These are phyloP conservation scores for Nicotiana tomentosiformis DNA, from an alignment of 257 asterid species.

Conservation along the genomic window DNA sequence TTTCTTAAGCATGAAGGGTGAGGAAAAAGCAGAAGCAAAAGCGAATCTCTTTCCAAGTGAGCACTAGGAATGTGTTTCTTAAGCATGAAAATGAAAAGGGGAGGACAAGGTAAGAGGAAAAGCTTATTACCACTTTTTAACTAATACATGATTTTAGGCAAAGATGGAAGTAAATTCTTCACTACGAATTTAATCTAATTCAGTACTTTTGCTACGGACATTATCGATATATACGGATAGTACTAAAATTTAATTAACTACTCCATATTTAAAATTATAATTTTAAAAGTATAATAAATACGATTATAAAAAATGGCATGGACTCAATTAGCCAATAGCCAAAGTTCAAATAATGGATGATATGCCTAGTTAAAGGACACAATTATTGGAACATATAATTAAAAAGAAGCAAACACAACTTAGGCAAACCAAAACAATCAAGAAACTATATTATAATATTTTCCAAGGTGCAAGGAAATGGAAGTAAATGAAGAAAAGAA, in stretches of 20 bases:
- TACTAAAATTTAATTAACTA: too few relatives aligned
- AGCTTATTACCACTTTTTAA: too few relatives aligned
- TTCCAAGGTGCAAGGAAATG: slow-evolving; percentile 1
- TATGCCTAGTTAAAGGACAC: not conserved
- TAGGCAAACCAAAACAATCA: not conserved
- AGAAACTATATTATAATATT: not conserved
- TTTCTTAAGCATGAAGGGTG: not conserved
- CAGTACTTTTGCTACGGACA: too few relatives aligned
- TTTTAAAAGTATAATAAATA: too few relatives aligned
- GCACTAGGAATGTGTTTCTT: not conserved
- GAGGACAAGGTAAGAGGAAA: not conserved
- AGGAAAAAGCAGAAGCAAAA: not conserved
- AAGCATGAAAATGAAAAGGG: not conserved
- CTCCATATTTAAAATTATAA: too few relatives aligned
- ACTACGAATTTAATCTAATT: too few relatives aligned
- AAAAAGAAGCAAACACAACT: not conserved
- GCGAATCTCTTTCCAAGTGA: not conserved
- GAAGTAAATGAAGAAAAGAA: not conserved
- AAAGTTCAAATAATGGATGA: too few relatives aligned
- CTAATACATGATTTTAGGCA: too few relatives aligned
- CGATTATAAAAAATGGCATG: too few relatives aligned
- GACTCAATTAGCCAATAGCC: too few relatives aligned
- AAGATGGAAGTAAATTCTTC: too few relatives aligned
- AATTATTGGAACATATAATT: not conserved
- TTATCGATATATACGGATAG: too few relatives aligned